Evolutionary conservation across 2,329 filamentous ascomycete genomes (phyloP).

Genomic region (Canariomyces notabilis): DNA sequence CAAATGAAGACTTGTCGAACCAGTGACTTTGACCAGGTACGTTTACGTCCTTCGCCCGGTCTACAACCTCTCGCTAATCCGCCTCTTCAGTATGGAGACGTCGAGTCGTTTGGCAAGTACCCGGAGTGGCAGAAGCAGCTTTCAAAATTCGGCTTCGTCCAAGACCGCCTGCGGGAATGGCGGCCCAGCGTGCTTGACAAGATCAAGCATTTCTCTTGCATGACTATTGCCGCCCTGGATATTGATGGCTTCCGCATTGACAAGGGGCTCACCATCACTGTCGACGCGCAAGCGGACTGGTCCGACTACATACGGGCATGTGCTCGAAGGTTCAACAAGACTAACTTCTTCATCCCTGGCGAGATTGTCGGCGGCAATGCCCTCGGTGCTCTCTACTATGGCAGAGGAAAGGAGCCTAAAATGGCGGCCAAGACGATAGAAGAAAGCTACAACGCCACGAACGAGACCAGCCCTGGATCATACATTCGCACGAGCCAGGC

Average conservation of each 20-base stretch:
- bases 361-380: slow-evolving; percentile 60
- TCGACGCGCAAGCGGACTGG: slow-evolving; percentile 56
- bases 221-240: slow-evolving; percentile 56
- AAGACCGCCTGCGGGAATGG: slow-evolving; percentile 63
- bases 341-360: slow-evolving; percentile 60
- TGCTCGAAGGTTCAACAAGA: slow-evolving; percentile 51
- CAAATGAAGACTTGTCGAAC: slow-evolving; percentile 50
- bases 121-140: slow-evolving; percentile 59
- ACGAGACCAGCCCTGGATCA: slow-evolving; percentile 37
- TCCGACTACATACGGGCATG: slow-evolving; percentile 53
- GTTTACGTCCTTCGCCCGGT: not conserved
- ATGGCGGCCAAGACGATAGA: slow-evolving; percentile 31
- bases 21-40: slow-evolving; percentile 51
- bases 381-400: slow-evolving; percentile 54
- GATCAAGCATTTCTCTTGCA: slow-evolving; percentile 57
- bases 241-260: slow-evolving; percentile 63
- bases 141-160: slow-evolving; percentile 60
- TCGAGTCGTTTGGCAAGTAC: slow-evolving; percentile 57
- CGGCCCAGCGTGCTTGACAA: slow-evolving; percentile 50
- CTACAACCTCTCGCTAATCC: not conserved
- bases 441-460: slow-evolving; percentile 32
- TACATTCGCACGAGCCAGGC: slow-evolving; percentile 41
- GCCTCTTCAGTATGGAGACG: slow-evolving; percentile 52
- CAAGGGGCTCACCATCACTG: slow-evolving; percentile 59
- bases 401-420: slow-evolving; percentile 46